Evolutionary conservation across 345 rosid genomes (phyloP).

Genomic region (Cardamine chenopodiifolia): DNA sequence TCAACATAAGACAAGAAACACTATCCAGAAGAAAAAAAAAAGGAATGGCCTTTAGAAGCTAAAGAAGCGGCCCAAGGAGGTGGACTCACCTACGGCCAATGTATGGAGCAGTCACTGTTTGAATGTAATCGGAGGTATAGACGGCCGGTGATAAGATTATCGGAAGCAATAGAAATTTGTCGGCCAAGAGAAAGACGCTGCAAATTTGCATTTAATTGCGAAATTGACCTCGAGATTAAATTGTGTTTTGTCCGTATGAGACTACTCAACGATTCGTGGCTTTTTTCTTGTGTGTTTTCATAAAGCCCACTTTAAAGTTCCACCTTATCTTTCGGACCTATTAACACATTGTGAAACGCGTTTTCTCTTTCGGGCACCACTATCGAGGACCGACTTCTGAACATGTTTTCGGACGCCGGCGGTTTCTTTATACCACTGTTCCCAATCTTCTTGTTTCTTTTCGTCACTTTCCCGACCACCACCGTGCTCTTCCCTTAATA

Average conservation of each 20-base stretch:
- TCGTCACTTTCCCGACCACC: too few species aligned
- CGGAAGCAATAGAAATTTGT: slow-evolving; percentile 24
- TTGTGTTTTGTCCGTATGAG: neutral
- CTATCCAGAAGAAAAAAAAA: neutral
- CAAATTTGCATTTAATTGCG: slow-evolving; percentile 23
- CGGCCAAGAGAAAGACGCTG: slow-evolving; percentile 28
- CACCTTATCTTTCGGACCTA: too few species aligned
- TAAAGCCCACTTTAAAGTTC: neutral
- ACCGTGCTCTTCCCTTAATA: too few species aligned
- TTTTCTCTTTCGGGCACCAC: too few species aligned
- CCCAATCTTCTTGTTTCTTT: too few species aligned
- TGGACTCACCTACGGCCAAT: slow-evolving; percentile 8
- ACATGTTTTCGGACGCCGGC: too few species aligned
- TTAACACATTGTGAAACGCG: too few species aligned
- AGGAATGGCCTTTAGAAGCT: neutral
- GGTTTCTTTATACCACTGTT: too few species aligned
- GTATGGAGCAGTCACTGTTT: neutral
- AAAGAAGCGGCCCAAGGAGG: neutral
- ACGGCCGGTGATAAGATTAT: slow-evolving; percentile 23
- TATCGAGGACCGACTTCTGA: too few species aligned
- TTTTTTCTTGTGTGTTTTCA: neutral
- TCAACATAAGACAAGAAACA: neutral
- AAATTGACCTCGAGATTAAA: neutral
- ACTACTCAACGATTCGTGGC: neutral
- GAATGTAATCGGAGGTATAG: neutral